Base-by-base conservation (phyloP, 176 grass and related monocot species). In the Saccharum officinarum region DNA sequence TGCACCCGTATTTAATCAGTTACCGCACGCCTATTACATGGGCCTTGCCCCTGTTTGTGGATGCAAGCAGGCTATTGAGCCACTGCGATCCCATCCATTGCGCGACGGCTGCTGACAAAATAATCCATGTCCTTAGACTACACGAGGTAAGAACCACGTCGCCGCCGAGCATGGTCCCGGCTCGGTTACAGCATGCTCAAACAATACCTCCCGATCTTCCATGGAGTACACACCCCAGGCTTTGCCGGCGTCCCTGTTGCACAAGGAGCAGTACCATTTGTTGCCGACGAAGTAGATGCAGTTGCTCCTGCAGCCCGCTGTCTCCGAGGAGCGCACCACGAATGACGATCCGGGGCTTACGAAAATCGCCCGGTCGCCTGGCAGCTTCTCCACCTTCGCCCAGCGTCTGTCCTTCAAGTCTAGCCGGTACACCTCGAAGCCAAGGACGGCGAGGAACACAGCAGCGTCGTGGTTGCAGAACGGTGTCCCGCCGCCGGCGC, bases 201-300 rank as follows among this genome's bases (percentile, higher is more conserved):
- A 80, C 78, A 80, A 36, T 7, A 80, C 62, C 44, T 46, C 18
- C 10, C 42, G 41, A 4, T n/a, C 3, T 7, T 80, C 28, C 78
- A 80, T 67, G 25, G 61, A 80, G 44, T 68, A 80, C 1, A 47
- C 5, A 1, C 78, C 63, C 77, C 77, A 79, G 23, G 25, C 18
- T 2, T 20, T 44, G 9, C 60, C 41, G 4, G 10, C 40, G 18
- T 67, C 28, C 0, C 17, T 26, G 10, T 30, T 30, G 44, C 78
- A 80, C 17, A 28, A 3, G 78, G 30, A 3, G 64, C 66, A 81
- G 64, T 52, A 38, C 44, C 31, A 6, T 12, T 5, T 50, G 44
- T 52, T 46, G 79, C 46, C 79, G 28, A 67, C 79, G 44, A 81
- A 81, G 64, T 81, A 81, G 64, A 81, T 69, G 64, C 44, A 69